A percentile compares a stretch with the other conserved stretches of the same genome.
Conservation (phyloP, 1,284 basidiomycete genomes). For the Pseudozyma flocculosa region DNA sequence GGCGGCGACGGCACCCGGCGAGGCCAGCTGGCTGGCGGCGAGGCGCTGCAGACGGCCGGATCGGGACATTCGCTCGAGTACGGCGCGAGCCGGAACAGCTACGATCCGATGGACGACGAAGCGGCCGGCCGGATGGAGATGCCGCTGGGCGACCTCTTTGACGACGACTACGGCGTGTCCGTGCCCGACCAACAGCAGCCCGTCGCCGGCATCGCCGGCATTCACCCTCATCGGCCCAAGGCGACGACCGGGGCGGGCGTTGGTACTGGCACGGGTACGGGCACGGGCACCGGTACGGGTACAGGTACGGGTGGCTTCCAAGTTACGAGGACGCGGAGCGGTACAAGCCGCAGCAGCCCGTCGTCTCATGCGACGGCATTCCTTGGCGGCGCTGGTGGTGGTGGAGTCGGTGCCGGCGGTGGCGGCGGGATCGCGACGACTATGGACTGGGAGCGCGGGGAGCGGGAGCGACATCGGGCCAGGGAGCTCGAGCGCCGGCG, state of each 20-base stretch:
- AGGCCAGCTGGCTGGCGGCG: too few relatives aligned
- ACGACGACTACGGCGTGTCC: not conserved
- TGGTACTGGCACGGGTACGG: not conserved
- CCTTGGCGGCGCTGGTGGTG: too few relatives aligned
- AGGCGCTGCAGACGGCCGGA: too few relatives aligned
- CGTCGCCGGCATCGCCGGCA: not conserved
- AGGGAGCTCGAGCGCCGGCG: slow-evolving; percentile 26
- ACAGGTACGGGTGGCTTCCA: not conserved
- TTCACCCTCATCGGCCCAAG: not conserved
- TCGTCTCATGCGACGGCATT: too few relatives aligned
- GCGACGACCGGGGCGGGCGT: too few relatives aligned
- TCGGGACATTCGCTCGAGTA: too few relatives aligned
- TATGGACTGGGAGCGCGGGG: slow-evolving; percentile 26
- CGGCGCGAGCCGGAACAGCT: too few relatives aligned
- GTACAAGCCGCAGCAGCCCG: too few relatives aligned
- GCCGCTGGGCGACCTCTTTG: slow-evolving; percentile 6
- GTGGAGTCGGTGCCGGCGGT: too few relatives aligned
- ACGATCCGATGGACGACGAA: slow-evolving; percentile 17
- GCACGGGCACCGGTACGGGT: not conserved
- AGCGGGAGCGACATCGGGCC: slow-evolving; percentile 14
- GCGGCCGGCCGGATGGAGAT: slow-evolving; percentile 38
- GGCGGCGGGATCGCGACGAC: not conserved
- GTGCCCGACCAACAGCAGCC: not conserved
- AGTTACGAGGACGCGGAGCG: too few relatives aligned
- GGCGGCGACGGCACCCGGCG: too few relatives aligned